Evolutionary conservation across 345 rosid species (phyloP).

Genomic region (Kernera saxatilis): DNA sequence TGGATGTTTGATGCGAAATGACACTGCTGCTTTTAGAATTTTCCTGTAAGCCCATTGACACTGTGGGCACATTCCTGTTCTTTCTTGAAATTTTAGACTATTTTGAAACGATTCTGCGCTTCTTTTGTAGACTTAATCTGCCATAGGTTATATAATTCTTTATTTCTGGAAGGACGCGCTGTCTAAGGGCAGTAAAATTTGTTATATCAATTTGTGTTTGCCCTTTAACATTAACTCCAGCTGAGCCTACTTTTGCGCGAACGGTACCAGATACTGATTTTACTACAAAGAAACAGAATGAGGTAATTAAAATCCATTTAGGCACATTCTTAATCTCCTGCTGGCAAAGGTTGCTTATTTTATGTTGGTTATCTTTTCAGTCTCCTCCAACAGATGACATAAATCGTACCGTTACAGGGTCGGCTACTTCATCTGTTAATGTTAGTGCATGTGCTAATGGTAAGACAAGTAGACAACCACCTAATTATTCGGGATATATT

Average conservation of each 20-base stretch:
- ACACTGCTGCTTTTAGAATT: too few relatives aligned
- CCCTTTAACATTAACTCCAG: conserved; percentile 17
- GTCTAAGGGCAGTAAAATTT: too few relatives aligned
- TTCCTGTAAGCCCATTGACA: too few relatives aligned
- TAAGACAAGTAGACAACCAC: conserved; percentile 8
- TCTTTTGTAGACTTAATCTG: too few relatives aligned
- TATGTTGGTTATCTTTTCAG: conserved; percentile 10
- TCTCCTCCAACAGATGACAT: conserved; percentile 10
- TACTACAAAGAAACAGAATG: background rate
- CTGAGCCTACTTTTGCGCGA: background rate
- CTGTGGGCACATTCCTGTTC: too few relatives aligned
- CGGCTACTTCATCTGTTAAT: background rate
- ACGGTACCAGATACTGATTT: conserved; percentile 3
- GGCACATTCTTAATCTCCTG: background rate
- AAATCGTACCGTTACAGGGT: background rate
- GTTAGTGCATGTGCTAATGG: conserved; percentile 19
- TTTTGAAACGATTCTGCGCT: too few relatives aligned
- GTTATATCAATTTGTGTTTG: background rate
- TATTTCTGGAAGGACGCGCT: too few relatives aligned
- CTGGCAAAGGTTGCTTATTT: background rate
- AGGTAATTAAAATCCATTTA: background rate
- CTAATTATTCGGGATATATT: background rate
- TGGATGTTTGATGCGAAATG: too few relatives aligned
- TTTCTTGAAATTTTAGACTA: too few relatives aligned
- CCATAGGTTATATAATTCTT: too few relatives aligned